A percentile compares a stretch with the other conserved stretches of the same genome.
phyloP scores from a whole-genome alignment of 306 rosid species.

The Ceratonia siliqua region DNA sequence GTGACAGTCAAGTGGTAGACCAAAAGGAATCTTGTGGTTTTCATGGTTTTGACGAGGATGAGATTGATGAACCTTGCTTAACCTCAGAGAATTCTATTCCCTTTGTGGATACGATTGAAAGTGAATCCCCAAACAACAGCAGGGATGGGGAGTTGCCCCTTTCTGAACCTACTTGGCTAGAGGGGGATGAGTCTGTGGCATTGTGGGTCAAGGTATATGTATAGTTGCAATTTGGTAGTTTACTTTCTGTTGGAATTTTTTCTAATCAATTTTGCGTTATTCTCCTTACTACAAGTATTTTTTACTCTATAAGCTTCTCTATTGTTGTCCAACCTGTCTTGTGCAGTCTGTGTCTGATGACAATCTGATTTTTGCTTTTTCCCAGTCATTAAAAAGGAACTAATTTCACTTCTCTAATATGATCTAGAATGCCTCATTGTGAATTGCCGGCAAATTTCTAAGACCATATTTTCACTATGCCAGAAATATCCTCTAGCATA shows the following conservation, averaged over 20 bases:
- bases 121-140: constrained; percentile 60
- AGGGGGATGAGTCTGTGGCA: constrained; percentile 85
- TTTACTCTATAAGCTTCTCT: constrained; percentile 16
- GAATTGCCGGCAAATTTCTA: constrained; percentile 15
- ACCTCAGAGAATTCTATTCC: constrained; percentile 56
- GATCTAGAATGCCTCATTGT: constrained; percentile 24
- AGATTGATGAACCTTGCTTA: constrained; percentile 48
- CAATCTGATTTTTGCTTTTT: not conserved
- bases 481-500: constrained; percentile 12
- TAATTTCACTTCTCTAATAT: constrained; percentile 2
- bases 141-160: constrained; percentile 69
- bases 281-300: constrained; percentile 5
- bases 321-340: not conserved
- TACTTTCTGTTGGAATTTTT: constrained; percentile 4
- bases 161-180: constrained; percentile 81
- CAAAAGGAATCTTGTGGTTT: constrained; percentile 55
- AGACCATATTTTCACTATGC: not conserved
- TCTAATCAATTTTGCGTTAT: not conserved
- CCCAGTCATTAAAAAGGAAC: not conserved
- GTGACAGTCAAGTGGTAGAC: constrained; percentile 49
- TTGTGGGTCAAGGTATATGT: constrained; percentile 90
- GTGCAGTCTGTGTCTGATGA: not conserved
- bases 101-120: constrained; percentile 58
- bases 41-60: constrained; percentile 57
- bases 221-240: constrained; percentile 19